These are phyloP conservation scores for Rhazya stricta DNA, from an alignment of 257 asterid genomes.

Conservation along the genomic window DNA sequence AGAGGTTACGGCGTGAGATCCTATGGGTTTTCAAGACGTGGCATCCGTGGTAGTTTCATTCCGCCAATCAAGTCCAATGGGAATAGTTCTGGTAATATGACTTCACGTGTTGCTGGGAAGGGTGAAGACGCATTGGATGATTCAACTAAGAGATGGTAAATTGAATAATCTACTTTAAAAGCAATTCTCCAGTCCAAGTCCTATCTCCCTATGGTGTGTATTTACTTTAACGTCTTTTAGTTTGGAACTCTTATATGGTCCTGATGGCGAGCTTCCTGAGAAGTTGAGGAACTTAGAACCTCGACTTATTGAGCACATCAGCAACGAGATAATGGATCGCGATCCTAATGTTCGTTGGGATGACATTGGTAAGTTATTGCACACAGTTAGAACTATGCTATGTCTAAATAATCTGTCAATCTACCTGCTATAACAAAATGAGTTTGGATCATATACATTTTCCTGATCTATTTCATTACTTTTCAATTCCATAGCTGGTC, in stretches of 20 bases:
- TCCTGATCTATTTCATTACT: slow-evolving; percentile 18
- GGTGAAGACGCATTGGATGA: slow-evolving; percentile 81
- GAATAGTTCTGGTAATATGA: slow-evolving; percentile 49
- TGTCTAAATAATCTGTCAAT: not conserved
- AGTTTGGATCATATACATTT: not conserved
- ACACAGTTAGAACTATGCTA: not conserved
- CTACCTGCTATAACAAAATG: not conserved
- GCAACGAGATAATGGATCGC: slow-evolving; percentile 97
- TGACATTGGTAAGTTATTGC: slow-evolving; percentile 64
- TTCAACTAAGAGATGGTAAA: slow-evolving; percentile 82
- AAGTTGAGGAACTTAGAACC: slow-evolving; percentile 94
- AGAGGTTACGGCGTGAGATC: slow-evolving; percentile 70
- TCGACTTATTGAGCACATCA: slow-evolving; percentile 85
- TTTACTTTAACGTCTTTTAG: slow-evolving; percentile 33
- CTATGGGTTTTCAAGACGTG: slow-evolving; percentile 77
- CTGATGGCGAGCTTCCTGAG: slow-evolving; percentile 99
- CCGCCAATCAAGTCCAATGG: slow-evolving; percentile 91
- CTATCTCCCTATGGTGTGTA: not conserved
- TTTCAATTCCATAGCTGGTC: slow-evolving; percentile 55
- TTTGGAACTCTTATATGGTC: slow-evolving; percentile 83
- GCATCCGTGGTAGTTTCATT: slow-evolving; percentile 83
- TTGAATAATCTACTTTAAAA: not conserved
- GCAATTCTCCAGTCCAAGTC: not conserved
- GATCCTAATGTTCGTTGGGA: slow-evolving; percentile 99
- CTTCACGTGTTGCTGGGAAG: slow-evolving; percentile 68